Evolutionary conservation across 805 yeast genomes (phyloP).

Genomic region (Candida gorgasii): DNA sequence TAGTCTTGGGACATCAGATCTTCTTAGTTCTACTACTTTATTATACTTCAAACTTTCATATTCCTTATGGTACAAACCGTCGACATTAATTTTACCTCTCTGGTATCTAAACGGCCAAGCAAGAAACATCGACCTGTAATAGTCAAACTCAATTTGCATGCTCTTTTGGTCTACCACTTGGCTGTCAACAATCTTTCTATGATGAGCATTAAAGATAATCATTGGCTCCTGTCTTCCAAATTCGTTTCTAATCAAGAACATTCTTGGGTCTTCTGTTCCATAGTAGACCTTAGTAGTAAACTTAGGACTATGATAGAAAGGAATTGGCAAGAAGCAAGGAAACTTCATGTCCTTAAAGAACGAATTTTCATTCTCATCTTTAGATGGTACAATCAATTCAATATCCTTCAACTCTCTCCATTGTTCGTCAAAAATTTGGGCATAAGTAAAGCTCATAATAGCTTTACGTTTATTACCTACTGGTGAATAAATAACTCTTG

Average conservation of each 20-base stretch:
- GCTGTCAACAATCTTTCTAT: conserved; percentile 15
- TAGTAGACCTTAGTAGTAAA: conserved; percentile 21
- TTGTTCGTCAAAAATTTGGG: conserved; percentile 45
- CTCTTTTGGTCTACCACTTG: conserved; percentile 14
- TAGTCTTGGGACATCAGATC: conserved; percentile 12
- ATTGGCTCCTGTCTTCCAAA: conserved; percentile 46
- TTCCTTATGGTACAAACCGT: conserved; percentile 17
- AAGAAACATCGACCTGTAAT: conserved; percentile 31
- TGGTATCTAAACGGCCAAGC: conserved; percentile 35
- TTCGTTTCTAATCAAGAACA: conserved; percentile 34
- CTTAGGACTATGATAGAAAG: conserved; percentile 28
- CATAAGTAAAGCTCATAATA: conserved; percentile 40
- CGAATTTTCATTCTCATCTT: conserved; percentile 11
- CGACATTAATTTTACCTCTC: conserved; percentile 26
- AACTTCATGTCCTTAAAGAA: conserved; percentile 16
- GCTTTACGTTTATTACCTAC: conserved; percentile 33
- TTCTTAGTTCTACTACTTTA: conserved; percentile 22
- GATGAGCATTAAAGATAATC: conserved; percentile 41
- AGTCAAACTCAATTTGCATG: conserved; percentile 19
- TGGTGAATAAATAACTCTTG: conserved; percentile 42
- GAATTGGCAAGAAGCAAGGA: conserved; percentile 32
- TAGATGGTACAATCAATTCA: conserved; percentile 23
- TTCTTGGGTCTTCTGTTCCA: conserved; percentile 56
- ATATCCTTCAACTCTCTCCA: conserved; percentile 45
- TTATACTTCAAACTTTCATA: conserved; percentile 19